phyloP scores from a whole-genome alignment of 2,329 filamentous ascomycete genomes.

The Scopulariopsis brevicaulis region DNA sequence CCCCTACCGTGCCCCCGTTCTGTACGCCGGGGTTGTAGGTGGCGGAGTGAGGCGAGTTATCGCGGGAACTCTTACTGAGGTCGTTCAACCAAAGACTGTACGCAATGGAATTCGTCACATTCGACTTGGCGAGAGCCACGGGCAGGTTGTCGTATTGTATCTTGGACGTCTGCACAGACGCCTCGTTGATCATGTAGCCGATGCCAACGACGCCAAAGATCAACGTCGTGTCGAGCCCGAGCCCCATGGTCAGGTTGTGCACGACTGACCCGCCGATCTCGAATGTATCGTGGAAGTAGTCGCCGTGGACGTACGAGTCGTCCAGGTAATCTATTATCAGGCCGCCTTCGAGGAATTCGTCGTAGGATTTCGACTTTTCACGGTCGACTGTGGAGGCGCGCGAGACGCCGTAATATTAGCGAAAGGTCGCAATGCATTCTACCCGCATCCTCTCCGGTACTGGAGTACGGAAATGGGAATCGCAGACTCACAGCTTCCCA shows the following conservation, averaged over 20 bases:
- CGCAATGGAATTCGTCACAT: slow-evolving; percentile 52
- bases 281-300: slow-evolving; percentile 48
- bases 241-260: slow-evolving; percentile 46
- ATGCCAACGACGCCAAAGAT: slow-evolving; percentile 47
- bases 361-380: slow-evolving; percentile 32
- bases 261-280: slow-evolving; percentile 38
- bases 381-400: slow-evolving; percentile 26
- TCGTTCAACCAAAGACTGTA: slow-evolving; percentile 63
- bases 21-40: neutral
- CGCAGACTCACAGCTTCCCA: slow-evolving; percentile 32
- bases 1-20: neutral
- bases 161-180: slow-evolving; percentile 17
- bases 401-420: slow-evolving; percentile 10
- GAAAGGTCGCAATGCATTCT: neutral
- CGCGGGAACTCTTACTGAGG: slow-evolving; percentile 17
- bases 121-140: slow-evolving; percentile 49
- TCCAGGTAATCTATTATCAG: slow-evolving; percentile 55
- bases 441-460: neutral
- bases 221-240: slow-evolving; percentile 42
- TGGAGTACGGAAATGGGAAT: neutral
- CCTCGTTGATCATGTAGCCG: slow-evolving; percentile 46
- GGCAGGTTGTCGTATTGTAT: slow-evolving; percentile 47
- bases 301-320: slow-evolving; percentile 41
- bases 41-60: slow-evolving; percentile 7
- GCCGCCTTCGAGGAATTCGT: slow-evolving; percentile 24